Base-by-base conservation (phyloP, 192 early-diverging fungal genomes). In the Diversispora epigaea region DNA sequence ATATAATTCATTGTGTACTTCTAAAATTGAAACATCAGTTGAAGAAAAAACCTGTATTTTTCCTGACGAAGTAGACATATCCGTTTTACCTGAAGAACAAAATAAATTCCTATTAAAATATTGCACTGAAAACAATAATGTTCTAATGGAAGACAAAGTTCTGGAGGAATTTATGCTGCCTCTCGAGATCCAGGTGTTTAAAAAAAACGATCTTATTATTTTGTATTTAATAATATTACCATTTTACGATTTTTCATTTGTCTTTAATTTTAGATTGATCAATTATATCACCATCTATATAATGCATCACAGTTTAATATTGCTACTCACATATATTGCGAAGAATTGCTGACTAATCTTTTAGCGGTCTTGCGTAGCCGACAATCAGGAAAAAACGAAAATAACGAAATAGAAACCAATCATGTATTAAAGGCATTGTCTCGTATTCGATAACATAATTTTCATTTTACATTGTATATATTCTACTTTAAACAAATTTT, bases 251-350 rank as follows among this genome's bases (percentile, higher is more conserved):
- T 15, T n/a, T 45, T 46, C 15, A 56, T 32, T 41, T 56, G 22
- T 63, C 12, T 60, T 47, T 41, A n/a, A 21, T 73, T 54, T 60
- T 60, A 78, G 77, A 21, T 74, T 14, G 71, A 78, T 61, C 21
- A 75, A 43, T 57, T 78, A 8, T 65, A 55, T n/a, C 49, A 73
- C 8, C 10, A 10, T 17, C 49, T 78, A 4, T 72, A 78, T 46
- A 64, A 71, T 44, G 71, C 72, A 19, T 58, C 52, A 4, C n/a
- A 43, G 39, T 78, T 75, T 57, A 56, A 73, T 63, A 55, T 39
- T 14, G 56, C 67, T 9, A 67, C 77, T 3, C 58, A 67, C 22
- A 47, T 55, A 41, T 78, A 73, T 73, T 78, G 77, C 32, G 72
- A 78, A 21, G 15, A 68, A 4, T 46, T 78, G 22, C 52, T 74